A percentile compares a stretch with the other conserved stretches of the same genome.
These are phyloP conservation scores for Hypoxylon sp. DNA, from an alignment of 2,329 filamentous ascomycete species.

Conservation along the genomic window DNA sequence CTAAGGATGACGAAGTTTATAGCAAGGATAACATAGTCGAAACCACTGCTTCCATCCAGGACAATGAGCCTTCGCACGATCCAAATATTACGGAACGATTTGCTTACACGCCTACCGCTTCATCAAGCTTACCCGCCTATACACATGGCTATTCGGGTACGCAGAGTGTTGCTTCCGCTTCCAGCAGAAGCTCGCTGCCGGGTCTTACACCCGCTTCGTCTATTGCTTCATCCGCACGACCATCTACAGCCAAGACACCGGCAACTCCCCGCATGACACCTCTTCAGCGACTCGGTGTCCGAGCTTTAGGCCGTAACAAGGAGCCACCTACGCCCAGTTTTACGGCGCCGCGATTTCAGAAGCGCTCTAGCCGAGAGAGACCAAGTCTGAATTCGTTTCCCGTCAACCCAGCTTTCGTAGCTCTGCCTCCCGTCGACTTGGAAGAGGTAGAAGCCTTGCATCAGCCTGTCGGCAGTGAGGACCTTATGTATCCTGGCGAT, in stretches of 20 bases:
- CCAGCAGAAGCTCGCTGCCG: constrained; percentile 45
- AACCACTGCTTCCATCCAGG: constrained; percentile 4
- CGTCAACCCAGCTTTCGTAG: constrained; percentile 67
- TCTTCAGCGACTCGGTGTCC: constrained; percentile 65
- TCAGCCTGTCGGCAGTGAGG: constrained; percentile 65
- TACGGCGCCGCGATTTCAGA: constrained; percentile 40
- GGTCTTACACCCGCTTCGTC: constrained; percentile 54
- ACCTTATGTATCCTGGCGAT: constrained; percentile 67
- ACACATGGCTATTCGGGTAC: constrained; percentile 23
- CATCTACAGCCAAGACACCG: constrained; percentile 59
- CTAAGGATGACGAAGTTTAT: constrained; percentile 43
- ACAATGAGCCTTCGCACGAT: constrained; percentile 35
- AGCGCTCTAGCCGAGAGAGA: constrained; percentile 45
- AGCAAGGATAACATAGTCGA: constrained; percentile 6
- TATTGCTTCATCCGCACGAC: constrained; percentile 56
- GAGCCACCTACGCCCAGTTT: constrained; percentile 48
- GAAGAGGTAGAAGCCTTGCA: constrained; percentile 67
- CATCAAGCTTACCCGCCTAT: constrained; percentile 2
- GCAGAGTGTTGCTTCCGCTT: constrained; percentile 40
- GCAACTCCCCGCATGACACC: constrained; percentile 62
- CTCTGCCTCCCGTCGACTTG: constrained; percentile 67
- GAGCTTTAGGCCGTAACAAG: constrained; percentile 57
- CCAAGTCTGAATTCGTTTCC: constrained; percentile 55
- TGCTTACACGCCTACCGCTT: constrained; percentile 38
- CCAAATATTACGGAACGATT: constrained; percentile 55